Conservation (phyloP, 2,329 filamentous ascomycete genomes). For the Aspergillus ruber region DNA sequence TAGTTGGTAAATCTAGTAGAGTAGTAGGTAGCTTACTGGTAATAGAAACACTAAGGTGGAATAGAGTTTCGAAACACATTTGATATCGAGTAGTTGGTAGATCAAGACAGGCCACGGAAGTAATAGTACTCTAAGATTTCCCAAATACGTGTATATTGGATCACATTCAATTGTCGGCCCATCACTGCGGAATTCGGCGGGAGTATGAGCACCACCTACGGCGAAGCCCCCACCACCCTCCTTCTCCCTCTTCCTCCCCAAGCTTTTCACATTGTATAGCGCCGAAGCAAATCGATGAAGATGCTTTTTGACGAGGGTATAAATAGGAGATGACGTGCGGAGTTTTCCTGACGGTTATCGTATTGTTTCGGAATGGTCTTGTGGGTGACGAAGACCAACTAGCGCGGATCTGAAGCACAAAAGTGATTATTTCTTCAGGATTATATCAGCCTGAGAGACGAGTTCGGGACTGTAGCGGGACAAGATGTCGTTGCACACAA, state of each 20-base stretch:
- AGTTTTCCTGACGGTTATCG: background rate
- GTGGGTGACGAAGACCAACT: too few species aligned
- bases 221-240: background rate
- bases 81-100: too few species aligned
- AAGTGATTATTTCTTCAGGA: background rate
- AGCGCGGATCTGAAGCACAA: background rate
- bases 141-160: background rate
- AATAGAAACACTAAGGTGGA: background rate
- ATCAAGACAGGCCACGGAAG: background rate
- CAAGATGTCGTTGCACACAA: conserved; percentile 22
- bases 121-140: background rate
- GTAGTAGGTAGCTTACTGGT: background rate
- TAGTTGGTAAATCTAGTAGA: too few species aligned
- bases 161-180: background rate
- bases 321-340: background rate
- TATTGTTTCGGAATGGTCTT: background rate
- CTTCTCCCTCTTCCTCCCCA: too few species aligned
- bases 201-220: background rate
- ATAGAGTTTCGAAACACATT: background rate
- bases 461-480: conserved; percentile 14
- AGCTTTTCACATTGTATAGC: background rate
- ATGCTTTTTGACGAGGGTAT: background rate
- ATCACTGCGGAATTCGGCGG: background rate
- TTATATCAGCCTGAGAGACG: background rate
- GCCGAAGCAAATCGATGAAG: background rate